Base-by-base conservation (phyloP, 345 rosid species). In the Sonneratia caseolaris region DNA sequence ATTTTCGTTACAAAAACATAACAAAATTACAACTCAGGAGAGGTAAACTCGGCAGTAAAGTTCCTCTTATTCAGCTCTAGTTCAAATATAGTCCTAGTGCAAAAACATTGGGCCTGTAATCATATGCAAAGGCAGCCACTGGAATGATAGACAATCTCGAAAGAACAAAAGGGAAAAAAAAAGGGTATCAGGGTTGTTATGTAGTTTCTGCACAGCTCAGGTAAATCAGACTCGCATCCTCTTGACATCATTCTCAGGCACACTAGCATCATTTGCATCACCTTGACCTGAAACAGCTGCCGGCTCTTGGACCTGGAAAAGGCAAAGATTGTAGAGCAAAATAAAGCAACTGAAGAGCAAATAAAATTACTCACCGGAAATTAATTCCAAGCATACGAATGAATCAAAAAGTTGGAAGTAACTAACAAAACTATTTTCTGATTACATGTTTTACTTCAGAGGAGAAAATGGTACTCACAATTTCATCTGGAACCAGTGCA, bases 401-500 rank as follows among this genome's bases (percentile, higher is more conserved):
- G 45, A 9, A 42, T 42, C 45, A 42, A 42, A 42, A 3, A 5
- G 19, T 49, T 49, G 18, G 56, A 49, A 18, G 56, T 49, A 8
- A 53, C 22, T 19, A 18, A 53, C 7, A 4, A 21, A 4, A 5
- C n/a, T 4, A 18, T 18, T 53, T 18, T 13, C 21, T 16, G 10
- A 19, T 18, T 53, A 18, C 37, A 11, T 10, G 66, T 35, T 61
- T 32, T 15, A 35, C 8, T 62, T 62, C 27, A 18, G 21, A 62
- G 13, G 37, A 14, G 66, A 62, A 62, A 27, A 62, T 13, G 38
- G 1, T 35, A 76, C 96, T 86, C 75, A 90, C 99, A 14, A 83
- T 82, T 86, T 95, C 97, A 70, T 83, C 86, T n/a, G 97, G 98
- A 79, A 90, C 99, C 75, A 89, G 85, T 1, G 98, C 97, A 80